These are phyloP conservation scores for Rhodotorula paludigena DNA, from an alignment of 768 basidiomycete species.

Conservation along the genomic window DNA sequence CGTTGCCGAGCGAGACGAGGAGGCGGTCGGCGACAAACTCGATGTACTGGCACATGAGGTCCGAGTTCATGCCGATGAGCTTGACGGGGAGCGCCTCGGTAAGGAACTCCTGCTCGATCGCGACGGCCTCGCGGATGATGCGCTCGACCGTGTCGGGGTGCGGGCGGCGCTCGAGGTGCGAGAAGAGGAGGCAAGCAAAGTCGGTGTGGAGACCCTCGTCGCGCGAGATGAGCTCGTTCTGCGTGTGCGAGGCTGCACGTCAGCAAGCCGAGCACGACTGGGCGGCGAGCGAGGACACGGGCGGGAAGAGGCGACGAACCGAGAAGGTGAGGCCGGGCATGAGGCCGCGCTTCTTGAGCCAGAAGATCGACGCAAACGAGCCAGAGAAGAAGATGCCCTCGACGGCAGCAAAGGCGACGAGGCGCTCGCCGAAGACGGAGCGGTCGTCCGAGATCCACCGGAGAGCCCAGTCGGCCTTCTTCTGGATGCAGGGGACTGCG, in stretches of 20 bases:
- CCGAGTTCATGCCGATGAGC: constrained; percentile 85
- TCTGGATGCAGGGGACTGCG: constrained; percentile 71
- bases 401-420: constrained; percentile 90
- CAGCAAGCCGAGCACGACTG: not conserved
- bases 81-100: constrained; percentile 65
- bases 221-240: constrained; percentile 60
- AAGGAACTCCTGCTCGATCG: constrained; percentile 52
- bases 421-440: constrained; percentile 77
- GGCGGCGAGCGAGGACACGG: not conserved
- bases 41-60: constrained; percentile 68
- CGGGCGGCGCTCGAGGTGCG: constrained; percentile 69
- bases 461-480: constrained; percentile 91
- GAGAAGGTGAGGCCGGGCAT: constrained; percentile 94
- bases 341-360: constrained; percentile 90
- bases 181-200: constrained; percentile 83
- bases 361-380: constrained; percentile 86
- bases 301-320: constrained; percentile 79
- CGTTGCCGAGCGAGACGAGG: constrained; percentile 71
- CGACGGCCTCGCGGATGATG: constrained; percentile 67
- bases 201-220: constrained; percentile 96
- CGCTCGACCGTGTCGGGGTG: constrained; percentile 66
- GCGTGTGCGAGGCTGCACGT: not conserved
- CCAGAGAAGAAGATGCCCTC: constrained; percentile 93
- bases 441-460: constrained; percentile 76
- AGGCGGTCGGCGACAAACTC: constrained; percentile 78